Conservation (phyloP, 75 land plant species). For the Sequoia sempervirens region DNA sequence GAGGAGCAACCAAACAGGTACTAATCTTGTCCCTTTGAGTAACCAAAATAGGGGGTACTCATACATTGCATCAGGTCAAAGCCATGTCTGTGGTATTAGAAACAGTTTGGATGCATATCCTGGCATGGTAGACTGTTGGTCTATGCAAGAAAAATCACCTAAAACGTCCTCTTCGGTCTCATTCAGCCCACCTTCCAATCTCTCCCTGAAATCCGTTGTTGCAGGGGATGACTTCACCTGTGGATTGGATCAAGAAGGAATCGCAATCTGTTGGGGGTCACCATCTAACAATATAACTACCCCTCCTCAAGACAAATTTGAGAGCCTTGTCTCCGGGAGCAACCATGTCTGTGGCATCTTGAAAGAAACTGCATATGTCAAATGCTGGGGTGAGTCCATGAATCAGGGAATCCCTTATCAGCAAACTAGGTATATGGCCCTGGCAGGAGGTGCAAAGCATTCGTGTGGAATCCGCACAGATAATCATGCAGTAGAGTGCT, state of each 20-base stretch:
- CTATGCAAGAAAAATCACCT: conserved; percentile 6
- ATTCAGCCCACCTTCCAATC: conserved; percentile 12
- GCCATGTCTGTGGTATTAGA: conserved; percentile 55
- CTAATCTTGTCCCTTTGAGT: conserved; percentile 39
- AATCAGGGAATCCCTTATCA: conserved; percentile 17
- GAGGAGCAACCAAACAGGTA: conserved; percentile 24
- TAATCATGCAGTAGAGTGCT: conserved; percentile 58
- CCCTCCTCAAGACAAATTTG: conserved; percentile 14
- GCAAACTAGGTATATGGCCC: conserved; percentile 26
- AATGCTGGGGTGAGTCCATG: conserved; percentile 48
- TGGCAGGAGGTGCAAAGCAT: conserved; percentile 48
- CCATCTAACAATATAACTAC: conserved; percentile 18
- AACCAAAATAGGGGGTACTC: conserved; percentile 27
- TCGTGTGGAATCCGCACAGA: conserved; percentile 59
- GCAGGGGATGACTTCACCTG: conserved; percentile 58
- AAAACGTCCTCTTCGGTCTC: neutral
- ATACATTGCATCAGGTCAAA: conserved; percentile 46
- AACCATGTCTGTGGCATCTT: conserved; percentile 50
- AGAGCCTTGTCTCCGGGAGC: conserved; percentile 34
- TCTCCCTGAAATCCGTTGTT: conserved; percentile 26
- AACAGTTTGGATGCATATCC: conserved; percentile 24
- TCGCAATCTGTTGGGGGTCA: conserved; percentile 57
- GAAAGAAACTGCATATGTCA: conserved; percentile 15
- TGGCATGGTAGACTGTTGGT: conserved; percentile 61
- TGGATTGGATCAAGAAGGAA: conserved; percentile 29